A percentile compares a stretch with the other conserved stretches of the same genome.
Evolutionary conservation across 148 eudicot species (phyloP).

Genomic region (Suaeda aralocaspica): DNA sequence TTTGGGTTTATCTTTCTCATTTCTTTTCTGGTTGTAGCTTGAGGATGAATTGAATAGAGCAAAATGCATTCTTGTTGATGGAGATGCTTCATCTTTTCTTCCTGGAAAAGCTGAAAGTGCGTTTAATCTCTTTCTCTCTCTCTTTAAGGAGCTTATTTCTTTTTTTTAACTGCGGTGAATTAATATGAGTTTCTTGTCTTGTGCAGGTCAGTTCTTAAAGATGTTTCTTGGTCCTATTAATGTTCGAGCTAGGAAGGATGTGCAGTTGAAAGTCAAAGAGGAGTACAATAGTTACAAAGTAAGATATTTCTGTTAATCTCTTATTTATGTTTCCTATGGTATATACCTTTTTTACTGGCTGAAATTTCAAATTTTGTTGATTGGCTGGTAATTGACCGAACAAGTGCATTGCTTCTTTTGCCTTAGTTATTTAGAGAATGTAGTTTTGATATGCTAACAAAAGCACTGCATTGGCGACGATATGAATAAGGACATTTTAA

Average conservation of each 20-base stretch:
- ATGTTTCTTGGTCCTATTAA: conserved; percentile 90
- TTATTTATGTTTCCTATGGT: neutral
- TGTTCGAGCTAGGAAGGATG: conserved; percentile 87
- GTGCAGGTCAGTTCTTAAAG: conserved; percentile 67
- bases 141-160: neutral
- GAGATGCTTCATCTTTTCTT: conserved; percentile 86
- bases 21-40: conserved; percentile 39
- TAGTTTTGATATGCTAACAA: no score
- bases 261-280: conserved; percentile 92
- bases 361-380: neutral
- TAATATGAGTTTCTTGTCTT: neutral
- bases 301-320: conserved; percentile 23
- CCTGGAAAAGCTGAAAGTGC: conserved; percentile 76
- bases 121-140: conserved; percentile 1
- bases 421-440: no score
- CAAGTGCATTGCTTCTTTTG: no score
- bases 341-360: neutral
- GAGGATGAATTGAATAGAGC: conserved; percentile 77
- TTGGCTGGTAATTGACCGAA: no score
- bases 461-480: no score
- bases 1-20: neutral
- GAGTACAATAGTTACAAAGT: conserved; percentile 88
- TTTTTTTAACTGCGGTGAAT: neutral
- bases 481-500: no score
- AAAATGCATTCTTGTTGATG: conserved; percentile 66